Conservation (phyloP, 768 basidiomycete genomes). For the Pulveroboletus frians region DNA sequence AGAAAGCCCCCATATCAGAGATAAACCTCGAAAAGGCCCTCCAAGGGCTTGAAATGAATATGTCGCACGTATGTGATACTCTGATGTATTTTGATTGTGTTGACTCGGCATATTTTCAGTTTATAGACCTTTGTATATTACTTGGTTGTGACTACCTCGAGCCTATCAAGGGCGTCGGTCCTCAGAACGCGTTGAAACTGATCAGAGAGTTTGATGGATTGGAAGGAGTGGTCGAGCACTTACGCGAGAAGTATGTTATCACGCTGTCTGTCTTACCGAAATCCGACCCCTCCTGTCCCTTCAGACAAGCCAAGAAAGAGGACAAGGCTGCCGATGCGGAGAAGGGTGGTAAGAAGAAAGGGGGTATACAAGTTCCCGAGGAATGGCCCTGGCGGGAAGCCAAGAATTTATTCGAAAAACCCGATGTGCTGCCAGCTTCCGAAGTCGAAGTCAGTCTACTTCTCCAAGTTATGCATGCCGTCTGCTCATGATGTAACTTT, state of each 20-base stretch:
- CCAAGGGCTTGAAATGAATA: conserved; percentile 86
- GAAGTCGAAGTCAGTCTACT: conserved; percentile 67
- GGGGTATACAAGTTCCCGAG: conserved; percentile 76
- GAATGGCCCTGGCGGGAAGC: conserved; percentile 98
- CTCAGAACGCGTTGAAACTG: conserved; percentile 91
- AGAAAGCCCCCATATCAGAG: conserved; percentile 93
- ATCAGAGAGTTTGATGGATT: conserved; percentile 77
- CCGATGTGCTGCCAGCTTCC: conserved; percentile 83
- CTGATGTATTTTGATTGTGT: background rate
- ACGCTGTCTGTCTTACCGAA: background rate
- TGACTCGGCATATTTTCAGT: conserved; percentile 43
- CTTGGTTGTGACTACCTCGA: conserved; percentile 98
- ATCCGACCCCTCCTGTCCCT: background rate
- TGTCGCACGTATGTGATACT: conserved; percentile 62
- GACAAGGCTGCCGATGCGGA: conserved; percentile 39
- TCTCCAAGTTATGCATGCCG: background rate
- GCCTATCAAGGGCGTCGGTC: conserved; percentile 95
- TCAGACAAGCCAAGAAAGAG: conserved; percentile 37
- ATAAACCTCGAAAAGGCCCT: conserved; percentile 79
- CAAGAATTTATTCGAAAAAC: conserved; percentile 82
- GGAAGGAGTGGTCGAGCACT: conserved; percentile 65
- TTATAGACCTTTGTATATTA: conserved; percentile 93
- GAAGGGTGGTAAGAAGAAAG: conserved; percentile 49
- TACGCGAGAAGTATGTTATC: conserved; percentile 63
- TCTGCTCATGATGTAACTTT: background rate